These are phyloP conservation scores for Tuber melanosporum DNA, from an alignment of 495 filamentous ascomycete genomes.

Conservation along the genomic window DNA sequence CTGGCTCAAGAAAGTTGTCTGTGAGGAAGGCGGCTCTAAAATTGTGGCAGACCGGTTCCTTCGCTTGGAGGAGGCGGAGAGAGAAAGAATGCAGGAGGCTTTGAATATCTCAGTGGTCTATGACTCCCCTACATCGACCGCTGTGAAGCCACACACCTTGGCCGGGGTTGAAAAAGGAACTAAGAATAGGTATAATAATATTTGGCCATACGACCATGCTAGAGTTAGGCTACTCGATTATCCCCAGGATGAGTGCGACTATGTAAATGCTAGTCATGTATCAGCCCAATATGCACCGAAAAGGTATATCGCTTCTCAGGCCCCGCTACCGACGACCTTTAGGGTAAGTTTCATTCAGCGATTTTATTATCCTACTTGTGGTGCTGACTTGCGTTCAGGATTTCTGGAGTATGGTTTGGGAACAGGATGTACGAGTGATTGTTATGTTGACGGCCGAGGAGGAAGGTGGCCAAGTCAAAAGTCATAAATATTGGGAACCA, in stretches of 20 bases:
- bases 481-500: constrained; percentile 86
- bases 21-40: constrained; percentile 64
- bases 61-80: constrained; percentile 72
- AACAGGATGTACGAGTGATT: constrained; percentile 86
- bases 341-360: constrained; percentile 54
- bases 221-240: constrained; percentile 71
- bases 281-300: constrained; percentile 71
- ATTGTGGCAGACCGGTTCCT: constrained; percentile 76
- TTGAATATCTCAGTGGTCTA: constrained; percentile 52
- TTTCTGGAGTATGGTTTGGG: constrained; percentile 97
- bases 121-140: constrained; percentile 36
- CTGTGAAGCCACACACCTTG: constrained; percentile 46
- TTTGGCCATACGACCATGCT: constrained; percentile 92
- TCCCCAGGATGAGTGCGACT: constrained; percentile 72
- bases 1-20: constrained; percentile 69
- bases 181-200: constrained; percentile 97
- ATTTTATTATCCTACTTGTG: constrained; percentile 3
- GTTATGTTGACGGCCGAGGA: constrained; percentile 95
- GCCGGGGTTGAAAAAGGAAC: constrained; percentile 89
- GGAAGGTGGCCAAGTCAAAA: constrained; percentile 91
- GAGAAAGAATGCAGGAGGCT: constrained; percentile 85
- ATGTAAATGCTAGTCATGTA: constrained; percentile 89
- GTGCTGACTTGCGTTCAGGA: constrained; percentile 60
- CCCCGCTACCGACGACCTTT: constrained; percentile 86
- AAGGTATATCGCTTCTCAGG: constrained; percentile 92